A percentile compares a stretch with the other conserved stretches of the same genome.
Evolutionary conservation across 2,329 filamentous ascomycete genomes (phyloP).

Genomic region (Ophiocordyceps robertsii): DNA sequence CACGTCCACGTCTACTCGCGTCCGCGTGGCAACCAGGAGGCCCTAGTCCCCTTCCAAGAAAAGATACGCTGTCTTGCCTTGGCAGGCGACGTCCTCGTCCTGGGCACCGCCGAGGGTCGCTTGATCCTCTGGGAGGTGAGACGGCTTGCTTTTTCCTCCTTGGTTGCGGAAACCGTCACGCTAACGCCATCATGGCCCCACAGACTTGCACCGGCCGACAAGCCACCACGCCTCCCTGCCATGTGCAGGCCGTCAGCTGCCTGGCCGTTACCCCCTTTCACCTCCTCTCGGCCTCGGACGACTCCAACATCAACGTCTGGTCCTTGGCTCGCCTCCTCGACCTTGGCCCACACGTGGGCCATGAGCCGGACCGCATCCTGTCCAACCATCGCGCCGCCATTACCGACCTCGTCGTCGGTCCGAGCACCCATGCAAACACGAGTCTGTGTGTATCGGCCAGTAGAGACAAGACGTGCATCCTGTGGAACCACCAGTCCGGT

Average conservation of each 20-base stretch:
- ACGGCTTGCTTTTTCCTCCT: constrained; percentile 5
- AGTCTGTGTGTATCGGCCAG: constrained; percentile 77
- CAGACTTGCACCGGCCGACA: constrained; percentile 64
- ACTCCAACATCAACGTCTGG: constrained; percentile 91
- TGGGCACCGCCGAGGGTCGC: constrained; percentile 76
- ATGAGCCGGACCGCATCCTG: constrained; percentile 64
- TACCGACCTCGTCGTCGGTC: constrained; percentile 48
- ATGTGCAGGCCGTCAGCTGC: constrained; percentile 69
- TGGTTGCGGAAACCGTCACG: background rate
- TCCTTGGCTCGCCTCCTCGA: constrained; percentile 62
- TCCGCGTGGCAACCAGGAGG: constrained; percentile 74
- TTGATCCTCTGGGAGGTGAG: constrained; percentile 86
- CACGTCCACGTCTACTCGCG: constrained; percentile 87
- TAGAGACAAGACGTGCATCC: constrained; percentile 74
- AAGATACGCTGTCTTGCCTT: constrained; percentile 67
- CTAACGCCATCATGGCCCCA: constrained; percentile 1
- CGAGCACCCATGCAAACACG: constrained; percentile 52
- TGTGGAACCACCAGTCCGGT: constrained; percentile 85
- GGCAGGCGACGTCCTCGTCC: constrained; percentile 56
- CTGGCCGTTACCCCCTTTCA: constrained; percentile 60
- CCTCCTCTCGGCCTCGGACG: constrained; percentile 65
- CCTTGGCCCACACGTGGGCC: constrained; percentile 37
- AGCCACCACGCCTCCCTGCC: constrained; percentile 61
- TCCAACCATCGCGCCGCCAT: constrained; percentile 65
- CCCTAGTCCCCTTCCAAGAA: constrained; percentile 77